Conservation (phyloP, 2,329 filamentous ascomycete species). For the Fusarium lateritium region DNA sequence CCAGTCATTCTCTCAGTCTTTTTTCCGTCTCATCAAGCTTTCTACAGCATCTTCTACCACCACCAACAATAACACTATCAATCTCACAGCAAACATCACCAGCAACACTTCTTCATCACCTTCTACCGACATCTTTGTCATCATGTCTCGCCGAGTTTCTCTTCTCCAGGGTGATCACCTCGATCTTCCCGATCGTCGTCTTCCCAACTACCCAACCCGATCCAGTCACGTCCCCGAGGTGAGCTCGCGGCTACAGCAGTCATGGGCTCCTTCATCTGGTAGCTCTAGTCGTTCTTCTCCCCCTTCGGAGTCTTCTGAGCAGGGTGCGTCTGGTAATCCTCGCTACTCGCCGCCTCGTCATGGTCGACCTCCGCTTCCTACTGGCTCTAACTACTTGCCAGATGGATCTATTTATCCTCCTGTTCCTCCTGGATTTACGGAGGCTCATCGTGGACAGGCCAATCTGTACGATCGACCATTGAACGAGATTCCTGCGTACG, state of each 20-base stretch:
- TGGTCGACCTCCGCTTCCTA: neutral
- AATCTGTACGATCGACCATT: neutral
- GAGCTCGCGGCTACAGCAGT: neutral
- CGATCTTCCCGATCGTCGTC: neutral
- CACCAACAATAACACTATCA: neutral
- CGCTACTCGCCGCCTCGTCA: neutral
- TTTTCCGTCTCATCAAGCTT: neutral
- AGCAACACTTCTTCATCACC: neutral
- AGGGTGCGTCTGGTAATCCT: neutral
- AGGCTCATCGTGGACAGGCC: constrained; percentile 12
- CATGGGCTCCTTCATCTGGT: neutral
- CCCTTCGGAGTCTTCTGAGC: neutral
- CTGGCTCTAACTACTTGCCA: neutral
- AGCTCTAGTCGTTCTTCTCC: neutral
- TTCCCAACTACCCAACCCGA: neutral
- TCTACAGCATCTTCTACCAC: neutral
- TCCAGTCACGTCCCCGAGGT: constrained; percentile 1
- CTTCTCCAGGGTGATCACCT: neutral
- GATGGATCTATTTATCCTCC: neutral
- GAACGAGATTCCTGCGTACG: too few species aligned
- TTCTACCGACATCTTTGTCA: neutral
- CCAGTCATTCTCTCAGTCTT: neutral
- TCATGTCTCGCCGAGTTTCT: neutral
- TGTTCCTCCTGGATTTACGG: constrained; percentile 12
- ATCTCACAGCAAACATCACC: neutral